Evolutionary conservation across 1,284 basidiomycete genomes (phyloP).

Genomic region (Fomitopsis betulina): DNA sequence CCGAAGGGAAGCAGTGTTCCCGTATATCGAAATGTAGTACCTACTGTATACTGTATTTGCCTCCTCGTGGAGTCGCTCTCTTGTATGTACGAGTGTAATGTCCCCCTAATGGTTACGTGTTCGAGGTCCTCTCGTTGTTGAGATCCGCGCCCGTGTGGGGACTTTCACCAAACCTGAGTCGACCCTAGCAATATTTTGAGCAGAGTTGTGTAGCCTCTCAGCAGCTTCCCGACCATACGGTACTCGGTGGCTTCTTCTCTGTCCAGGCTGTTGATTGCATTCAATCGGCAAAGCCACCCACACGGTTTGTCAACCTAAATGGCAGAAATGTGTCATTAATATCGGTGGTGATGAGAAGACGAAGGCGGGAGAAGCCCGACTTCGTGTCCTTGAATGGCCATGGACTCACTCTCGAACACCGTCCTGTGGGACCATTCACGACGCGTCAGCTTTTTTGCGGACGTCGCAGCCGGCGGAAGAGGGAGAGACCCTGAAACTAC

Average conservation of each 20-base stretch:
- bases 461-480: background rate
- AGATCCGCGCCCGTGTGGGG: too few species aligned
- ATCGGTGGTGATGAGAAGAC: background rate
- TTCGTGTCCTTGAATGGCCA: background rate
- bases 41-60: background rate
- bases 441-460: background rate
- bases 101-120: background rate
- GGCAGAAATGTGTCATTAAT: background rate
- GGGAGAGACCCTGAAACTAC: too few species aligned
- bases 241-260: too few species aligned
- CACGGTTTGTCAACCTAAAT: background rate
- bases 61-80: background rate
- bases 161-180: background rate
- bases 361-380: background rate
- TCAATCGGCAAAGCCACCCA: background rate
- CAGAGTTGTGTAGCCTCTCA: too few species aligned
- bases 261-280: background rate
- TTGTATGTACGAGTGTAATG: background rate
- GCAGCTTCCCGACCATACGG: too few species aligned
- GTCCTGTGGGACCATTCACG: background rate
- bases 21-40: background rate
- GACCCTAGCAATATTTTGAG: background rate
- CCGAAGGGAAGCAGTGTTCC: background rate
- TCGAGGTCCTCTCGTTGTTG: background rate
- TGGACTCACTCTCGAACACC: background rate